Base-by-base conservation (phyloP, 768 basidiomycete species). In the Fomitopsis pulvina region DNA sequence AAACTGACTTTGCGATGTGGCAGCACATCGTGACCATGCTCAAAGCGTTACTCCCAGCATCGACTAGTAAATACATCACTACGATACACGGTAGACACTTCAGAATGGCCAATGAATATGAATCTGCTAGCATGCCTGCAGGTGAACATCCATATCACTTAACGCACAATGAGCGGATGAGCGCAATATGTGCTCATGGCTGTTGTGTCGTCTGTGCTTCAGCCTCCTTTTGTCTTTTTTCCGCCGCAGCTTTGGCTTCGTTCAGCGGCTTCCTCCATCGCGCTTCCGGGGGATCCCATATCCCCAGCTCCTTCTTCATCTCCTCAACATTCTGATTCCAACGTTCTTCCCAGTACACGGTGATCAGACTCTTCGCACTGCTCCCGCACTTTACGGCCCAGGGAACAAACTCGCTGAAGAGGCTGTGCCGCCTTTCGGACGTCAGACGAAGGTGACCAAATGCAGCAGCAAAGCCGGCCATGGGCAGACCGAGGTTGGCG, bases 301-400 rank as follows among this genome's bases (percentile, higher is more conserved):
- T 77, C 8, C 93, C 89, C 20, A 96, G 71, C 62, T 96, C 92
- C 54, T 70, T 75, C 70, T 91, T 85, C 69, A 99, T 74, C 43
- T 92, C 89, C 1, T 79, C 81, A 1, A 95, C 66, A 52, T 87
- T 75, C 66, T 90, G 83, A 45, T 80, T 80, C 95, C 94, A 98
- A 47, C 93, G 71, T 66, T 92, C 77, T 68, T 98, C 96, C 95
- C 96, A 98, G 60, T 94, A 94, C 1, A 98, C 85, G 1, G 86
- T 86, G 46, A 97, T 87, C 52, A 98, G 66, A 61, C 84, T 87
- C 58, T 72, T 74, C 1, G 87, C 80, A 53, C 72, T 78, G 24
- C 81, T 76, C 1, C 94, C 96, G 51, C 86, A 91, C 56, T 80
- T 80, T 52, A 96, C 66, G 11, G 93, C 94, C 95, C 95, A 98